Conservation (phyloP, 352 stramenopile species). For the Phytopythium montanum region DNA sequence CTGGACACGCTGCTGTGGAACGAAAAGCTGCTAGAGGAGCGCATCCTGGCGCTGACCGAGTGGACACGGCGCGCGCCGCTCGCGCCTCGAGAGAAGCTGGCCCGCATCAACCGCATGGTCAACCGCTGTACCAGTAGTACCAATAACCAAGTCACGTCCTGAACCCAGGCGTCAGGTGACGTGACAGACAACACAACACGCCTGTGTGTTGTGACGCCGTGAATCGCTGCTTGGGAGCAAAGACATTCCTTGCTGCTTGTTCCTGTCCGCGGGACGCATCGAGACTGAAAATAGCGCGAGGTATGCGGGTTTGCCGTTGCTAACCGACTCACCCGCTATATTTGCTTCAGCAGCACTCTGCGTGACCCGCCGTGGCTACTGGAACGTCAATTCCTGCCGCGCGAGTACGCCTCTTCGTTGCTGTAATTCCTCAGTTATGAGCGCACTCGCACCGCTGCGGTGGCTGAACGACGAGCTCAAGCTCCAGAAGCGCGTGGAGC, state of each 20-base stretch:
- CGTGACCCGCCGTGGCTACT: background rate
- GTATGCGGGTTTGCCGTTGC: background rate
- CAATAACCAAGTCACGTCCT: slow-evolving; percentile 22
- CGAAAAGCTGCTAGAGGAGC: slow-evolving; percentile 58
- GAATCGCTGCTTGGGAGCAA: background rate
- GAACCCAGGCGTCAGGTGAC: background rate
- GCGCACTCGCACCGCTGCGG: slow-evolving; percentile 44
- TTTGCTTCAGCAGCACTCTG: background rate
- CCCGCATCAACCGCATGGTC: slow-evolving; percentile 65
- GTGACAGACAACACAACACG: background rate
- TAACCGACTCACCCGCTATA: background rate
- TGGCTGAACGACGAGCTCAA: slow-evolving; percentile 69
- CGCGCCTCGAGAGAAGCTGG: slow-evolving; percentile 55
- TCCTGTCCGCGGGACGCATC: background rate
- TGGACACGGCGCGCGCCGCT: slow-evolving; percentile 55
- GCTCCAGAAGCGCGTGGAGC: slow-evolving; percentile 37
- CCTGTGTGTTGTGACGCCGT: background rate
- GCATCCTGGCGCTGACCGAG: slow-evolving; percentile 55
- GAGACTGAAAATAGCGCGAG: background rate
- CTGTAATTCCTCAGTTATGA: slow-evolving; percentile 30
- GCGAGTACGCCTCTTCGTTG: background rate
- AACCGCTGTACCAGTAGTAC: slow-evolving; percentile 46
- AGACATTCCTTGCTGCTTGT: background rate
- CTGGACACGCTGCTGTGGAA: slow-evolving; percentile 69
- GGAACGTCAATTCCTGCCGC: background rate